phyloP scores from a whole-genome alignment of 805 yeast species.

The Candida xyloterini region DNA sequence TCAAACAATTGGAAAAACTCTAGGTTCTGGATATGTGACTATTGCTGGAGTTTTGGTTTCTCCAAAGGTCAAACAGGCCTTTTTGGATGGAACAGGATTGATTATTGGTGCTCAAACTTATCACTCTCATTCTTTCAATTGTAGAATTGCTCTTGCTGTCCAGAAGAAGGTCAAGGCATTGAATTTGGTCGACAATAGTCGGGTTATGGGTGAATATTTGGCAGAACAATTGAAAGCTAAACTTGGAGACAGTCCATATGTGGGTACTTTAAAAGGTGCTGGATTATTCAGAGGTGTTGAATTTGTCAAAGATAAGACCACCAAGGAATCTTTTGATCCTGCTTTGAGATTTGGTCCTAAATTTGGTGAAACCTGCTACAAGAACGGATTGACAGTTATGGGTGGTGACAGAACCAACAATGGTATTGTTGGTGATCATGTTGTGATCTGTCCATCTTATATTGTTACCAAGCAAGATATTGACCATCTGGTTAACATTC shows the following conservation, averaged over 20 bases:
- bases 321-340: constrained; percentile 42
- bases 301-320: constrained; percentile 40
- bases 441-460: constrained; percentile 45
- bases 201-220: constrained; percentile 38
- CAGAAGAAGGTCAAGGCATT: constrained; percentile 38
- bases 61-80: constrained; percentile 38
- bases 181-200: constrained; percentile 36
- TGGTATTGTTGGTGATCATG: constrained; percentile 43
- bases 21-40: constrained; percentile 48
- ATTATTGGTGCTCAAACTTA: constrained; percentile 46
- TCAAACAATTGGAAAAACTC: constrained; percentile 45
- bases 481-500: constrained; percentile 23
- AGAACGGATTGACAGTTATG: constrained; percentile 42
- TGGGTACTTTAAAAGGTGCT: constrained; percentile 48
- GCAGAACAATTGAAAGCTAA: constrained; percentile 31
- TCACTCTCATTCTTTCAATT: constrained; percentile 42
- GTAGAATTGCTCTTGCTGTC: constrained; percentile 42
- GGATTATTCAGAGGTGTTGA: constrained; percentile 54
- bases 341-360: constrained; percentile 31
- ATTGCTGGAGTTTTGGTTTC: constrained; percentile 43
- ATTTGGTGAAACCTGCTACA: constrained; percentile 35
- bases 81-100: constrained; percentile 35
- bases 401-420: constrained; percentile 40
- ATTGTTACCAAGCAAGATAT: constrained; percentile 37
- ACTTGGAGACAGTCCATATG: constrained; percentile 27